These are phyloP conservation scores for Heteromeles arbutifolia DNA, from an alignment of 306 rosid species.

Conservation along the genomic window DNA sequence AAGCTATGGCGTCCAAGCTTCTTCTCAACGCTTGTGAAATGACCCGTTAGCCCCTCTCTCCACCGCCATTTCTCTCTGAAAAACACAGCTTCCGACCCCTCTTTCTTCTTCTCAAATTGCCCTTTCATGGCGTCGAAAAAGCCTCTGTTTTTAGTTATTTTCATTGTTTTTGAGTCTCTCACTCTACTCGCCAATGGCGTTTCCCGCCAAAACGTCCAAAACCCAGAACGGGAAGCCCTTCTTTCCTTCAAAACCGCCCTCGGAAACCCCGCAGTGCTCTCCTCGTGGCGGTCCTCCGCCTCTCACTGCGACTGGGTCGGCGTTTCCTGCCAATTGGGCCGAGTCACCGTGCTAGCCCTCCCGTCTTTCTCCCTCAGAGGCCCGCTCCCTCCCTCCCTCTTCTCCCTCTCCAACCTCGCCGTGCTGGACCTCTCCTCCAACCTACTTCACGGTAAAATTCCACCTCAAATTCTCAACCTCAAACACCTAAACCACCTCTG, in stretches of 20 bases:
- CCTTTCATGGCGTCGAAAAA: slow-evolving; percentile 18
- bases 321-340: slow-evolving; percentile 59
- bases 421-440: slow-evolving; percentile 65
- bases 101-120: background rate
- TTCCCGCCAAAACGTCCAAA: slow-evolving; percentile 8
- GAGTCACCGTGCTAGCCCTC: slow-evolving; percentile 58
- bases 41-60: background rate
- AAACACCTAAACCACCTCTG: slow-evolving; percentile 27
- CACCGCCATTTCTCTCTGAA: background rate
- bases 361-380: slow-evolving; percentile 46
- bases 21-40: background rate
- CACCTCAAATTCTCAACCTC: slow-evolving; percentile 30
- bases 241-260: slow-evolving; percentile 59
- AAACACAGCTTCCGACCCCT: background rate
- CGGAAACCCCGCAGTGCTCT: slow-evolving; percentile 34
- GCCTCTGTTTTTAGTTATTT: slow-evolving; percentile 11
- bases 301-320: slow-evolving; percentile 77
- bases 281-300: slow-evolving; percentile 49
- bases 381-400: slow-evolving; percentile 36
- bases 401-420: slow-evolving; percentile 41
- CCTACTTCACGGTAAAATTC: slow-evolving; percentile 49
- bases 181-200: slow-evolving; percentile 14
- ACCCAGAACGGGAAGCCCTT: slow-evolving; percentile 41
- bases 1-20: slow-evolving; percentile 19
- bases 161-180: slow-evolving; percentile 14